These are phyloP conservation scores for Monilinia laxa DNA, from an alignment of 2,329 filamentous ascomycete species.

Conservation along the genomic window DNA sequence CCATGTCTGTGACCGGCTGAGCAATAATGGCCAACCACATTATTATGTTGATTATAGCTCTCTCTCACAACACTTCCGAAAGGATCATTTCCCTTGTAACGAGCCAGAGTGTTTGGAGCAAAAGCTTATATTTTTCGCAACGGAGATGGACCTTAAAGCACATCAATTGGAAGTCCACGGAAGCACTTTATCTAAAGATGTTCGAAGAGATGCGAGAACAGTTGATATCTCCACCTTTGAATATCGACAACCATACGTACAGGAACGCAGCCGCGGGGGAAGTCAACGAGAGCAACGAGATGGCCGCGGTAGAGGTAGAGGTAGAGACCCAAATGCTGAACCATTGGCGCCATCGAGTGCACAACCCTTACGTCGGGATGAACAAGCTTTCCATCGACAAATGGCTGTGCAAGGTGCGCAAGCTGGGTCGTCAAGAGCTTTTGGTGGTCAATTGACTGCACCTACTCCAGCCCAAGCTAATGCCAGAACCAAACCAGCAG, in stretches of 20 bases:
- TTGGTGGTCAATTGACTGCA: conserved; percentile 75
- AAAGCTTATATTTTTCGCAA: conserved; percentile 96
- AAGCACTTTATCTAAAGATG: conserved; percentile 76
- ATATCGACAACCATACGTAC: conserved; percentile 68
- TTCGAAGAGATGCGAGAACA: conserved; percentile 74
- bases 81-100: conserved; percentile 81
- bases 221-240: conserved; percentile 90
- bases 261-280: conserved; percentile 51
- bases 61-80: conserved; percentile 81
- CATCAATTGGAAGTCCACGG: conserved; percentile 86
- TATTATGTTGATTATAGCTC: conserved; percentile 90
- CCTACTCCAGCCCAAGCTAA: conserved; percentile 44
- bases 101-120: conserved; percentile 91
- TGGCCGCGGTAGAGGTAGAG: conserved; percentile 56
- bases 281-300: conserved; percentile 44
- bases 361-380: conserved; percentile 78
- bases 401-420: conserved; percentile 89
- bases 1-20: conserved; percentile 77
- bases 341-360: conserved; percentile 72
- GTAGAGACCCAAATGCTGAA: conserved; percentile 85
- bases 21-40: conserved; percentile 60
- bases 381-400: conserved; percentile 87
- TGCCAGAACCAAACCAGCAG: conserved; percentile 19
- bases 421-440: conserved; percentile 74
- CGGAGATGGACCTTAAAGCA: conserved; percentile 90